Evolutionary conservation across 2,329 filamentous ascomycete species (phyloP).

Genomic region (Neurospora sp.): DNA sequence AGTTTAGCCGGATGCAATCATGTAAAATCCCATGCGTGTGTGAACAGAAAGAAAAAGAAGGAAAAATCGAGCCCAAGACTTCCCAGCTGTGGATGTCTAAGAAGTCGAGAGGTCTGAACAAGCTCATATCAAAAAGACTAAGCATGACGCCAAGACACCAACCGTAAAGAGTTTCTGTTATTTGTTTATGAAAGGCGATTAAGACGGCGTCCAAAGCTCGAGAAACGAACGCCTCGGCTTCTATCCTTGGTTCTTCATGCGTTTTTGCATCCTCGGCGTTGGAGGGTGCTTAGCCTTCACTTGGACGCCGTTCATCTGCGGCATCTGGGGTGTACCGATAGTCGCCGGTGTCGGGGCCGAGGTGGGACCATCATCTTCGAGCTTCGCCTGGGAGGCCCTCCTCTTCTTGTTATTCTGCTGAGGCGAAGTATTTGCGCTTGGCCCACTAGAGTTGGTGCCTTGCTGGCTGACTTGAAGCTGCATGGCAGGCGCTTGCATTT

Average conservation of each 20-base stretch:
- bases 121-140: not conserved
- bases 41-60: not conserved
- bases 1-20: not conserved
- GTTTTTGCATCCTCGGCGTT: slow-evolving; percentile 47
- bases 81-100: not conserved
- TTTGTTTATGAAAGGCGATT: not conserved
- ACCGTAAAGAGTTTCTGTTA: not conserved
- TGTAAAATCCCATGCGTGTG: not conserved
- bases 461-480: slow-evolving; percentile 59
- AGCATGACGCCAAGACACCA: not conserved
- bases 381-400: slow-evolving; percentile 47
- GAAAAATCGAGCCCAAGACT: not conserved
- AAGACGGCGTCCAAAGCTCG: not conserved
- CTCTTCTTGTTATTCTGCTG: slow-evolving; percentile 44
- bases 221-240: not conserved
- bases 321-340: slow-evolving; percentile 32
- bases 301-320: slow-evolving; percentile 43
- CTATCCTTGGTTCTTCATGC: slow-evolving; percentile 32
- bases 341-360: slow-evolving; percentile 37
- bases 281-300: slow-evolving; percentile 44
- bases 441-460: slow-evolving; percentile 55
- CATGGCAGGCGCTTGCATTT: slow-evolving; percentile 57
- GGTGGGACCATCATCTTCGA: slow-evolving; percentile 42
- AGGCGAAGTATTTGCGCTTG: slow-evolving; percentile 58
- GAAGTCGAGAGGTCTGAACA: not conserved